Evolutionary conservation across 2,329 filamentous ascomycete genomes (phyloP), one percentile per base, ranked within the genome.

Genomic region (Purpureocillium lavendulum): DNA sequence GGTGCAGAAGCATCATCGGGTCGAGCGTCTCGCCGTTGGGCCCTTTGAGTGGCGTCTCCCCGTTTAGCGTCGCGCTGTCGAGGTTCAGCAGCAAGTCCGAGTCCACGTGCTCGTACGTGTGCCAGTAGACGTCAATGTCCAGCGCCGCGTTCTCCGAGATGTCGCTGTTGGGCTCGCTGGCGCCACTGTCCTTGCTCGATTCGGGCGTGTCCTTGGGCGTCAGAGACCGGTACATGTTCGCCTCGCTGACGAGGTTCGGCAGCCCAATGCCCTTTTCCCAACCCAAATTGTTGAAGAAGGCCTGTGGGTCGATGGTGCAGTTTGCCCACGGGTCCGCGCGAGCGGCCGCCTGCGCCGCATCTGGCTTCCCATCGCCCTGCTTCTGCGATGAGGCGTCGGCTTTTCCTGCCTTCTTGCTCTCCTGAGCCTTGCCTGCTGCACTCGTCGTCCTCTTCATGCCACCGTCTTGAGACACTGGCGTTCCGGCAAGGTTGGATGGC

Each of bases 181-280:
- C 56, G 4, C 72, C 70, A 47, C 70, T 71, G 41, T 81, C 76
- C 54, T 80, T 78, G 56, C 67, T 75, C 2, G 77, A 81, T 47
- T 80, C 77, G 1, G 77, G 78, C 7, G 78, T 82, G 51, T 81
- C 75, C 43, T 79, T 77, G 1, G 77, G 76, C 17, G 77, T 77
- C 41, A 73, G 60, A 1, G 71, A 68, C 15, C 70, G 69, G 49
- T 76, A 78, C 8, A 73, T 60, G 39, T 58, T 65, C 53, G 73
- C 67, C 45, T 80, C 73, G 11, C 66, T 65, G 40, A 77, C 69
- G 3, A 71, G 64, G 14, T 69, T 75, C 40, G 49, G 54, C 35
- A 61, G 44, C 12, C 60, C 53, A 31, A 43, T 40, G 17, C 41
- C 41, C 15, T 52, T 54, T 32, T 61, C 59, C 15, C 60, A 51